Evolutionary conservation across 1,284 basidiomycete species (phyloP).

Genomic region (Cutaneotrichosporon sp.): DNA sequence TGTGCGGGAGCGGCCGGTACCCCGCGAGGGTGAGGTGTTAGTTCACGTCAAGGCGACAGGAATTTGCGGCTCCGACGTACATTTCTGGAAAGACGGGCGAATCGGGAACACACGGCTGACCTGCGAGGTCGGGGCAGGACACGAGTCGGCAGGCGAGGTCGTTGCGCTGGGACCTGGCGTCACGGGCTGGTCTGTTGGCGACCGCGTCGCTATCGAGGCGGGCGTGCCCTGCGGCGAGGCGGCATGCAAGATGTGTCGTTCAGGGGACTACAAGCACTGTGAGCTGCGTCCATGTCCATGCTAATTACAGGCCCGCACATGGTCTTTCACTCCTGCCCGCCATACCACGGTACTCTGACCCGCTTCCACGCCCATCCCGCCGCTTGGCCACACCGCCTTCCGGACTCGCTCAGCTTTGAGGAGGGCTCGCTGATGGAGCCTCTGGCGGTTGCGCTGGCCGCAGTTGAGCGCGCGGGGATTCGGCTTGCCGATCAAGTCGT

Average conservation of each 20-base stretch:
- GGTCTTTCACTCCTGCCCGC: slow-evolving; percentile 51
- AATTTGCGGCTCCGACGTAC: slow-evolving; percentile 52
- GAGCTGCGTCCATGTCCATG: neutral
- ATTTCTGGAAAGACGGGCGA: slow-evolving; percentile 53
- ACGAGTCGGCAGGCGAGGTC: slow-evolving; percentile 50
- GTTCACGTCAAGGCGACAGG: slow-evolving; percentile 49
- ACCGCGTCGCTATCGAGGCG: slow-evolving; percentile 52
- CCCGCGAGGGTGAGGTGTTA: slow-evolving; percentile 44
- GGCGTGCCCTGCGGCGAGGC: slow-evolving; percentile 52
- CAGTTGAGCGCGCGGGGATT: slow-evolving; percentile 50
- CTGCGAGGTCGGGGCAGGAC: slow-evolving; percentile 45
- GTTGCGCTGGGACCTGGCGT: slow-evolving; percentile 48
- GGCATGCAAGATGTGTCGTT: slow-evolving; percentile 50
- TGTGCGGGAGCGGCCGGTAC: slow-evolving; percentile 39
- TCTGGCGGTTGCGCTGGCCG: slow-evolving; percentile 52
- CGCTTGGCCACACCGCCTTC: slow-evolving; percentile 53
- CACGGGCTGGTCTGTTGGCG: slow-evolving; percentile 40
- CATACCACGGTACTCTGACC: slow-evolving; percentile 50
- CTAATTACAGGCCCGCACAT: slow-evolving; percentile 30
- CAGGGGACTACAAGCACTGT: slow-evolving; percentile 53
- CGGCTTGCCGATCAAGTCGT: slow-evolving; percentile 50
- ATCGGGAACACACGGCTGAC: slow-evolving; percentile 44
- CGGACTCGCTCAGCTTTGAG: slow-evolving; percentile 49
- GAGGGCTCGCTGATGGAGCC: slow-evolving; percentile 54
- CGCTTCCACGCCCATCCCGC: slow-evolving; percentile 53